Evolutionary conservation across 768 basidiomycete genomes (phyloP), one percentile per base, ranked within the genome.

Genomic region (Pseudohyphozyma bogoriensis): DNA sequence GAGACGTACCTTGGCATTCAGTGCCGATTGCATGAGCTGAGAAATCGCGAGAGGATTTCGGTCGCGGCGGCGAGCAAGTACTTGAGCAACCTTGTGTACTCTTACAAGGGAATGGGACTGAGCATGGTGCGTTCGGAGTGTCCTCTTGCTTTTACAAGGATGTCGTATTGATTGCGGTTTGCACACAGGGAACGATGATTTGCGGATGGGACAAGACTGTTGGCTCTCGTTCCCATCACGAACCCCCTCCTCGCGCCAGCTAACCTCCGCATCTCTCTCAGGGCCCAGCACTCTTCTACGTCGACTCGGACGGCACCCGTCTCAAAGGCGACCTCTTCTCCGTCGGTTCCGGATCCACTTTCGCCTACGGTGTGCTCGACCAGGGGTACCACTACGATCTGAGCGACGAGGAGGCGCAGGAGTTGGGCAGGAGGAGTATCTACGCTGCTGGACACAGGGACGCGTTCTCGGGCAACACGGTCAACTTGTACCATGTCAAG

Each of bases 201-300:
- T 96, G 92, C 70, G 95, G 95, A 31, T 97, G 92, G 91, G 95
- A 99, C 77, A 97, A 97, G 78, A 96, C 92, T 16, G 95, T 92
- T 1, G 91, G 92, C 77, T 93, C 93, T 89, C 87, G 5, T 91
- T 18, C 29, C 32, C 24, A 33, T 49, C n/a, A n/a, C 22, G 35
- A 26, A 35, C 40, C 32, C 51, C 53, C n/a, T 8, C 11, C 10
- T 10, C 37, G 10, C 37, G 37, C 10, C 11, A 37, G 11, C 18
- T 10, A 37, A 37, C 37, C 37, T 10, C 18, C 40, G 6, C 18
- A n/a, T 42, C 6, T 42, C 10, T 20, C 40, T 9, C 71, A 88
- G 84, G 93, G 93, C 2, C 93, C 93, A 24, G 83, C 89, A 26
- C 78, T 99, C 31, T 97, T 91, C 78, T 97, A 97, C 73, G 95